phyloP scores from a whole-genome alignment of 495 filamentous ascomycete species.

The Stereocaulon alpinum region DNA sequence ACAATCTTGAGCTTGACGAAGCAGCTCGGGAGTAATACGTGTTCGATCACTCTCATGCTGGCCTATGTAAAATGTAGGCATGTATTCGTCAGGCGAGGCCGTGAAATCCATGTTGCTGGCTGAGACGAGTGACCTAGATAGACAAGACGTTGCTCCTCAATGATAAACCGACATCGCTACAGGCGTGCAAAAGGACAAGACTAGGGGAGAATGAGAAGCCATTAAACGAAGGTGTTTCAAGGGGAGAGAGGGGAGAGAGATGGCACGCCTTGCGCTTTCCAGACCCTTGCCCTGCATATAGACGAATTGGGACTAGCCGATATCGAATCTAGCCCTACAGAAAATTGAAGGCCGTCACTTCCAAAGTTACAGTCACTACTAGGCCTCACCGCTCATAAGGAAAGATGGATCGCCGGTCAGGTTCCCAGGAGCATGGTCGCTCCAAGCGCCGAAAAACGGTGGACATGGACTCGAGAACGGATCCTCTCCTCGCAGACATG shows the following conservation, averaged over 20 bases:
- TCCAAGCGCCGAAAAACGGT: conserved; percentile 40
- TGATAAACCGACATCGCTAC: too few relatives aligned
- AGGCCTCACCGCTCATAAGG: neutral
- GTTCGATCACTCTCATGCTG: conserved; percentile 67
- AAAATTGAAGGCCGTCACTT: neutral
- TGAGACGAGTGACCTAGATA: neutral
- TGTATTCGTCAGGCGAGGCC: conserved; percentile 36
- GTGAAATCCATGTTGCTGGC: conserved; percentile 1
- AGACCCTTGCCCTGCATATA: neutral
- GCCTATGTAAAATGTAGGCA: conserved; percentile 65
- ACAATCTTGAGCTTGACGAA: conserved; percentile 55
- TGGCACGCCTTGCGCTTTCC: conserved; percentile 3
- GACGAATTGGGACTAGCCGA: neutral
- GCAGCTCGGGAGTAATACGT: conserved; percentile 49
- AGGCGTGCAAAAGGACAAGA: neutral
- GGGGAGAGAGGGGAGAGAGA: neutral
- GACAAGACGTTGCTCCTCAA: too few relatives aligned
- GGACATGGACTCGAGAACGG: conserved; percentile 1
- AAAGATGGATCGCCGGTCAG: conserved; percentile 24
- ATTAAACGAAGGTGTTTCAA: neutral
- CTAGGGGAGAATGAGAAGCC: neutral
- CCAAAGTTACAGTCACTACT: neutral
- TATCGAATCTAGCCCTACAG: conserved; percentile 3
- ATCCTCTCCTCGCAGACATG: conserved; percentile 38
- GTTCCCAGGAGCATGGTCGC: conserved; percentile 33